Conservation (phyloP, 805 yeast species). For the Zygoascus ofunaensis region DNA sequence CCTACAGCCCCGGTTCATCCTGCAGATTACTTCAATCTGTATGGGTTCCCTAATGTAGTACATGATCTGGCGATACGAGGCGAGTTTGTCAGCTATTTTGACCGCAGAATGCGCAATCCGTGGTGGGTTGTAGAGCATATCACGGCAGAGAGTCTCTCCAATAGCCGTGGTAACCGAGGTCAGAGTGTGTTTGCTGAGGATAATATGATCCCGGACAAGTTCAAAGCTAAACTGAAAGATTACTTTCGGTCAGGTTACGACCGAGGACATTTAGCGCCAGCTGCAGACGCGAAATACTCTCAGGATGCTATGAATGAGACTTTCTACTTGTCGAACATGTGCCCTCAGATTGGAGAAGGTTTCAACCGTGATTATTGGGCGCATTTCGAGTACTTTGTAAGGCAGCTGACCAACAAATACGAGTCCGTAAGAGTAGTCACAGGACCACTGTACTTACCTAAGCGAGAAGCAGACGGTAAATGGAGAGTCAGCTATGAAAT, state of each 20-base stretch:
- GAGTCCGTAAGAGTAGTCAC: conserved; percentile 77
- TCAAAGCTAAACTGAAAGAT: conserved; percentile 70
- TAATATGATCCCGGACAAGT: conserved; percentile 63
- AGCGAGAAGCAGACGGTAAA: conserved; percentile 71
- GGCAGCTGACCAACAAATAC: conserved; percentile 66
- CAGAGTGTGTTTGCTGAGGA: conserved; percentile 83
- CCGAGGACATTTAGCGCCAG: conserved; percentile 96
- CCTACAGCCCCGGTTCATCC: conserved; percentile 56
- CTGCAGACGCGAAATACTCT: conserved; percentile 88
- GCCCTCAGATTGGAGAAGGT: conserved; percentile 97
- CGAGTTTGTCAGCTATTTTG: conserved; percentile 81
- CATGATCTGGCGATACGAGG: conserved; percentile 67
- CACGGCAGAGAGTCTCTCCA: conserved; percentile 55
- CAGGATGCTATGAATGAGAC: conserved; percentile 95
- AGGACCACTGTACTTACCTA: conserved; percentile 88
- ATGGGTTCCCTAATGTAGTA: conserved; percentile 93
- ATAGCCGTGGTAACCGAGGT: conserved; percentile 53
- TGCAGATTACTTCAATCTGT: conserved; percentile 65
- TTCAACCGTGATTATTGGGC: conserved; percentile 98
- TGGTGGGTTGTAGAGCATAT: conserved; percentile 73
- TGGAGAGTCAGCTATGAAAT: conserved; percentile 80
- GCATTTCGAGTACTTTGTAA: conserved; percentile 80
- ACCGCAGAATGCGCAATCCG: conserved; percentile 78
- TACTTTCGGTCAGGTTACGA: conserved; percentile 94
- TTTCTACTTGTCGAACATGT: conserved; percentile 77